A percentile compares a stretch with the other conserved stretches of the same genome.
phyloP scores from a whole-genome alignment of 2,329 filamentous ascomycete species.

The Ophiostoma piceae region DNA sequence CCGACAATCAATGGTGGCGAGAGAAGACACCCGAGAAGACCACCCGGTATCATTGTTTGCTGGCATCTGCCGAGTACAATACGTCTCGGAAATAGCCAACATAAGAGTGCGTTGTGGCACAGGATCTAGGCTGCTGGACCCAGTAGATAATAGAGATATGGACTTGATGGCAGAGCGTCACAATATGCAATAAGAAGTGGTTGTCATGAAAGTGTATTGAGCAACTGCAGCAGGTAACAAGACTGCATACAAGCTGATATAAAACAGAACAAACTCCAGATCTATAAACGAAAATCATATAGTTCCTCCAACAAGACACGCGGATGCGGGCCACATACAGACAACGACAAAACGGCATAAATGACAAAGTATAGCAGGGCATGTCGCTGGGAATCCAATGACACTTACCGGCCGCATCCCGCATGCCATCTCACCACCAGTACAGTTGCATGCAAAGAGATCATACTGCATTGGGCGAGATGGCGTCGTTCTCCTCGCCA shows the following conservation, averaged over 20 bases:
- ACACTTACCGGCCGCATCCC: slow-evolving; percentile 9
- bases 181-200: not conserved
- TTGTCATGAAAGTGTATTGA: not conserved
- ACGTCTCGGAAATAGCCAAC: not conserved
- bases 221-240: not conserved
- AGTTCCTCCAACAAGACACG: not conserved
- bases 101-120: not conserved
- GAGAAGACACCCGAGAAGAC: not conserved
- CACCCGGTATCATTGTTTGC: not conserved
- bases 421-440: not conserved
- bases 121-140: not conserved
- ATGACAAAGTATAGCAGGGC: not conserved
- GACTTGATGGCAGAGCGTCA: not conserved
- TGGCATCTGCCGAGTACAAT: not conserved
- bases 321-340: not conserved
- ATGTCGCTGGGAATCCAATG: not conserved
- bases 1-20: not conserved
- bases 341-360: not conserved
- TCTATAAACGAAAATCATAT: not conserved
- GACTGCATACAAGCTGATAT: not conserved
- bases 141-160: no score
- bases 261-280: slow-evolving; percentile 9
- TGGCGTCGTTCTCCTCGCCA: slow-evolving; percentile 57
- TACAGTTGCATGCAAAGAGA: not conserved
- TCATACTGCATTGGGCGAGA: slow-evolving; percentile 20